Evolutionary conservation across 768 basidiomycete genomes (phyloP).

Genomic region (Rhizopogon rudus): DNA sequence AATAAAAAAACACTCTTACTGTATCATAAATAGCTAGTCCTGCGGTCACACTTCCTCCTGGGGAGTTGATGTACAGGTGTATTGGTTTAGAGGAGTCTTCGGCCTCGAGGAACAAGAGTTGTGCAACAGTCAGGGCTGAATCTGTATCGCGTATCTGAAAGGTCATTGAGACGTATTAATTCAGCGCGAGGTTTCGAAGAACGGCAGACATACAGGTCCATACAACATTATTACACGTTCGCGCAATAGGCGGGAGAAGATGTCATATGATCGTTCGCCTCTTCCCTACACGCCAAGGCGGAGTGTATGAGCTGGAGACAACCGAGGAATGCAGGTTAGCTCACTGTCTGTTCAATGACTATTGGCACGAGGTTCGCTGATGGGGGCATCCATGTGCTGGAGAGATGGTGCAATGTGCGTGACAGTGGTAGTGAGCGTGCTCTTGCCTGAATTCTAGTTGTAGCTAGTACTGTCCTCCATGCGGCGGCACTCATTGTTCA

Average conservation of each 20-base stretch:
- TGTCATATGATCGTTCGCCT: slow-evolving; percentile 90
- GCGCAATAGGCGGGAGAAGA: slow-evolving; percentile 88
- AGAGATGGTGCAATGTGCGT: slow-evolving; percentile 52
- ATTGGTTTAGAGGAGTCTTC: slow-evolving; percentile 94
- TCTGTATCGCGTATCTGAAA: slow-evolving; percentile 83
- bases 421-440: slow-evolving; percentile 12
- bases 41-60: slow-evolving; percentile 93
- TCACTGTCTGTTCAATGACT: slow-evolving; percentile 88
- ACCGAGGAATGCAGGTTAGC: slow-evolving; percentile 11
- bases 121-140: slow-evolving; percentile 84
- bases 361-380: slow-evolving; percentile 78
- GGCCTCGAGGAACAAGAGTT: slow-evolving; percentile 92
- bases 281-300: slow-evolving; percentile 48
- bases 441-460: slow-evolving; percentile 12
- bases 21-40: slow-evolving; percentile 98
- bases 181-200: slow-evolving; percentile 5
- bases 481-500: neutral
- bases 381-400: slow-evolving; percentile 40
- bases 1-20: slow-evolving; percentile 40
- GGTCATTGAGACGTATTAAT: slow-evolving; percentile 10
- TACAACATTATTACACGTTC: slow-evolving; percentile 96
- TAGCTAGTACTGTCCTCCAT: neutral
- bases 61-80: slow-evolving; percentile 95
- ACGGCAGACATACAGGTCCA: slow-evolving; percentile 63
- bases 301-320: slow-evolving; percentile 9